Conservation (phyloP, 768 basidiomycete genomes). For the Fomitopsis pulvina region DNA sequence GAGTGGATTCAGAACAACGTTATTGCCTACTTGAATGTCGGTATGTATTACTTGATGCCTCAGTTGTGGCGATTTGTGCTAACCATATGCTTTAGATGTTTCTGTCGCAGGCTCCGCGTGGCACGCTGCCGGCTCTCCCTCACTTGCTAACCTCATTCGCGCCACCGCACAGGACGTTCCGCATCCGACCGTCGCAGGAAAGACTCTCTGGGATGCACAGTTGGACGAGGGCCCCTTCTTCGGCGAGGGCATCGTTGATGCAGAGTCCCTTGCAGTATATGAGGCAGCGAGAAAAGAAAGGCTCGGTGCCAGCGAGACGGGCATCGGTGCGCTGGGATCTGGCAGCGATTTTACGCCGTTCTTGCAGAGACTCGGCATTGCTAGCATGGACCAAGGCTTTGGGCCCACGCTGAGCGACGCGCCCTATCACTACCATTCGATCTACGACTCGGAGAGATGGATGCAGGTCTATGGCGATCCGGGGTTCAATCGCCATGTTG, state of each 20-base stretch:
- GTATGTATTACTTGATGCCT: conserved; percentile 18
- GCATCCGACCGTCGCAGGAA: conserved; percentile 59
- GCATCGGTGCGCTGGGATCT: conserved; percentile 60
- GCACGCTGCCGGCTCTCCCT: conserved; percentile 60
- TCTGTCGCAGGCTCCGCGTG: conserved; percentile 28
- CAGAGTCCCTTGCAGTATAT: conserved; percentile 36
- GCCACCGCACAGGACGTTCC: conserved; percentile 61
- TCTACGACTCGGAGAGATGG: conserved; percentile 55
- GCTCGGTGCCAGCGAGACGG: conserved; percentile 24
- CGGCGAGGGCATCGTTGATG: conserved; percentile 32
- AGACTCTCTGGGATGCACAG: conserved; percentile 75
- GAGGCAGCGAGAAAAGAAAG: conserved; percentile 23
- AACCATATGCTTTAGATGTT: conserved; percentile 5
- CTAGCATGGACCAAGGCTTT: conserved; percentile 33
- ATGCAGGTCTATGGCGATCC: conserved; percentile 58
- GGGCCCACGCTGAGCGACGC: conserved; percentile 31
- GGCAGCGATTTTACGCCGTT: conserved; percentile 93
- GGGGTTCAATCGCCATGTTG: conserved; percentile 53
- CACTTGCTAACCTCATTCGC: conserved; percentile 71
- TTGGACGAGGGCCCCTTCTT: conserved; percentile 48
- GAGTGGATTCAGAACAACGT: conserved; percentile 75
- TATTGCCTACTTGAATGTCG: conserved; percentile 83
- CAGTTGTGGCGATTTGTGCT: not conserved
- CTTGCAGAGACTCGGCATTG: conserved; percentile 65
- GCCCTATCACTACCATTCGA: conserved; percentile 55